Evolutionary conservation across 1,284 basidiomycete genomes (phyloP).

Genomic region (Sporisorium exsertum): DNA sequence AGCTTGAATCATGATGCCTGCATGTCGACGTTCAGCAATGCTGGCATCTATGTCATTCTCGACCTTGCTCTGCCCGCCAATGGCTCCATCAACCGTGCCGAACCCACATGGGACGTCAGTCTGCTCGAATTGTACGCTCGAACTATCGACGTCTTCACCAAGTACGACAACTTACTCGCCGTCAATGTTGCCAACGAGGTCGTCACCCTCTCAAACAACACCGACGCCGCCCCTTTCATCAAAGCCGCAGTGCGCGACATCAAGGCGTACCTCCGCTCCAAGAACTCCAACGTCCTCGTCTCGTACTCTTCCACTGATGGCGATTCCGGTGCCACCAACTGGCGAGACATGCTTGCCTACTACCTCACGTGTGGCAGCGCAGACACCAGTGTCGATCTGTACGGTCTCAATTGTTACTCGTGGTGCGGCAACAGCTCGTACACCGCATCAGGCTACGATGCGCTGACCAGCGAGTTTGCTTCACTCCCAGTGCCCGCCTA

Average conservation of each 20-base stretch:
- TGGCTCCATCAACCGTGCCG: conserved; percentile 82
- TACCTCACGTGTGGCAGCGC: conserved; percentile 85
- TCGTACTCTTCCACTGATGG: conserved; percentile 89
- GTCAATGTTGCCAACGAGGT: conserved; percentile 91
- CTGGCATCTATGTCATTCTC: conserved; percentile 91
- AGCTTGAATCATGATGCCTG: conserved; percentile 85
- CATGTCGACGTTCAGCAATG: conserved; percentile 81
- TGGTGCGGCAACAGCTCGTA: conserved; percentile 83
- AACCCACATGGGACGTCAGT: conserved; percentile 84
- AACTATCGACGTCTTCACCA: conserved; percentile 80
- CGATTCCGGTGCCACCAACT: conserved; percentile 69
- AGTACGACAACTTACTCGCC: conserved; percentile 69
- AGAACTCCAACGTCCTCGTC: conserved; percentile 76
- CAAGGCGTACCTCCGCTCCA: conserved; percentile 80
- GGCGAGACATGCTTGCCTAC: conserved; percentile 76
- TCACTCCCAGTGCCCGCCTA: conserved; percentile 83
- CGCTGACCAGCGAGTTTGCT: conserved; percentile 70
- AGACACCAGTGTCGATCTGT: conserved; percentile 81
- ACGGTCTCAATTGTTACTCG: conserved; percentile 72
- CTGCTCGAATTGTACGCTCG: conserved; percentile 82
- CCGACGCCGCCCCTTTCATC: conserved; percentile 80
- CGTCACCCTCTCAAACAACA: conserved; percentile 75
- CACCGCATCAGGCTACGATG: conserved; percentile 72
- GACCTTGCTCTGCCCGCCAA: conserved; percentile 86
- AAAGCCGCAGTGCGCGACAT: conserved; percentile 90